phyloP scores from a whole-genome alignment of 2,329 filamentous ascomycete species.

The Erysiphe pulchra region DNA sequence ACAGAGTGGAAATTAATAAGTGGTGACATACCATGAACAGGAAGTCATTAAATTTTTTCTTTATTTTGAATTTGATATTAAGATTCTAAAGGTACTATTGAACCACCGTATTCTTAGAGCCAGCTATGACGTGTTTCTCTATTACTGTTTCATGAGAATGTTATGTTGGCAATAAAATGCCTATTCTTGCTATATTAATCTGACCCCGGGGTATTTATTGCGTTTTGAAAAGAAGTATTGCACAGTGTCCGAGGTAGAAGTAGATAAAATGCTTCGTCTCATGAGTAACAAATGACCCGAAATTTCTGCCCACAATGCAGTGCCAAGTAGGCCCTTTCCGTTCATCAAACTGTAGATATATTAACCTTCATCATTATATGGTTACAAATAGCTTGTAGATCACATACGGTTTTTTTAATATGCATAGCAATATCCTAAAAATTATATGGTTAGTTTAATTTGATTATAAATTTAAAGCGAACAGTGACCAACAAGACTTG shows the following conservation, averaged over 20 bases:
- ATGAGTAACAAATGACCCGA: conserved; percentile 96
- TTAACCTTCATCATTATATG: conserved; percentile 1
- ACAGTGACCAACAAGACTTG: conserved; percentile 9
- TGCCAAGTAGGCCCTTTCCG: conserved; percentile 98
- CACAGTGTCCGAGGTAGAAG: conserved; percentile 97
- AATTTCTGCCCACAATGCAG: conserved; percentile 95
- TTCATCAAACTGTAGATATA: conserved; percentile 52
- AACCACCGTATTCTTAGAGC: too few relatives aligned
- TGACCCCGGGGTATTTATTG: conserved; percentile 29
- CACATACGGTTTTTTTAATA: conserved; percentile 67
- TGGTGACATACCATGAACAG: too few relatives aligned
- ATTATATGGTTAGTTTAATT: neutral
- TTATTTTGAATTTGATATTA: too few relatives aligned
- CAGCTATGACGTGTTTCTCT: too few relatives aligned
- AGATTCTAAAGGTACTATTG: too few relatives aligned
- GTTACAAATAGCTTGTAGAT: too few relatives aligned
- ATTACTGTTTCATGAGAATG: too few relatives aligned
- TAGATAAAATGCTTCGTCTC: conserved; percentile 99
- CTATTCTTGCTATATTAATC: too few relatives aligned
- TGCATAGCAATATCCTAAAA: conserved; percentile 78
- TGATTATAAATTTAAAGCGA: neutral
- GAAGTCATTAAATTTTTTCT: too few relatives aligned
- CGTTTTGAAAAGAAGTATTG: conserved; percentile 96
- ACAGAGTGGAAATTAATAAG: too few relatives aligned
- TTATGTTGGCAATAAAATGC: too few relatives aligned